Percentiles rank a stretch among this genome's conserved stretches.
Evolutionary conservation across 768 basidiomycete genomes (phyloP).

Genomic region (Podaxis sp.): DNA sequence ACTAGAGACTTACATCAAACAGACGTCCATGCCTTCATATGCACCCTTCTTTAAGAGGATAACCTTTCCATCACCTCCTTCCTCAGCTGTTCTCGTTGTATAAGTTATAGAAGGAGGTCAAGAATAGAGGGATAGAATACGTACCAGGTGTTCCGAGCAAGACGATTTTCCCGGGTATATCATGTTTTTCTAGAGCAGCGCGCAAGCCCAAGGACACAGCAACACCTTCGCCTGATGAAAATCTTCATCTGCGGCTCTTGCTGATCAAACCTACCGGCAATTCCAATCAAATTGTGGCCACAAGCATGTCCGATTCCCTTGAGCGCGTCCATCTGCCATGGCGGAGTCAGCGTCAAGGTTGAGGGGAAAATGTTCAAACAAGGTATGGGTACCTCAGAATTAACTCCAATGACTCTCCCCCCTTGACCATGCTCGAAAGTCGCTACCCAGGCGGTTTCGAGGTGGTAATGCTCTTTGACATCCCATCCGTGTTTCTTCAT

Average conservation of each 20-base stretch:
- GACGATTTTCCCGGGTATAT: slow-evolving; percentile 64
- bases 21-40: slow-evolving; percentile 73
- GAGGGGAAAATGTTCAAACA: background rate
- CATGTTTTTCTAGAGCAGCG: slow-evolving; percentile 52
- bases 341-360: background rate
- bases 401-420: slow-evolving; percentile 69
- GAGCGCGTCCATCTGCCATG: slow-evolving; percentile 57
- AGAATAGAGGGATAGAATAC: slow-evolving; percentile 4
- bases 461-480: slow-evolving; percentile 53
- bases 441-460: slow-evolving; percentile 76
- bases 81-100: slow-evolving; percentile 50
- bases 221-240: slow-evolving; percentile 39
- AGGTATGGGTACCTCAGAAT: slow-evolving; percentile 55
- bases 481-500: slow-evolving; percentile 63
- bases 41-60: slow-evolving; percentile 64
- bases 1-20: slow-evolving; percentile 54
- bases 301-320: slow-evolving; percentile 66
- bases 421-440: slow-evolving; percentile 60
- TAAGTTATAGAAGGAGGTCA: background rate
- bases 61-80: slow-evolving; percentile 73
- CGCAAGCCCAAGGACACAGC: slow-evolving; percentile 69
- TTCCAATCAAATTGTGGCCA: slow-evolving; percentile 82
- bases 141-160: slow-evolving; percentile 77
- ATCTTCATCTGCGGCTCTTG: background rate
- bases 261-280: slow-evolving; percentile 31